Base-by-base conservation (phyloP, 2,329 filamentous ascomycete species). In the Fusarium vanettenii region DNA sequence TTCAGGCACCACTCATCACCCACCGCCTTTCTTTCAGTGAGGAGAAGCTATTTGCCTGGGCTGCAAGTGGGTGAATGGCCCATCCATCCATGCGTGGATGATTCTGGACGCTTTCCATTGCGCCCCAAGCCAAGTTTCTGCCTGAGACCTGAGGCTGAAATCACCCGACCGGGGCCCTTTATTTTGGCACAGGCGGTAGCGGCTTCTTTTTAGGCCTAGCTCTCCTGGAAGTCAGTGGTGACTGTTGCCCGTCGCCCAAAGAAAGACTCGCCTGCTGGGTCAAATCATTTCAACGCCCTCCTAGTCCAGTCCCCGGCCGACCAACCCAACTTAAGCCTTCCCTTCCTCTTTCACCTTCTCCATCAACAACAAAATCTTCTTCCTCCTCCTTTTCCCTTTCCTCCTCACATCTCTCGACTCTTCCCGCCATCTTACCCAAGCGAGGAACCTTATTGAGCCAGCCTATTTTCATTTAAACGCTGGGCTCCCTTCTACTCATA, bases 111-210 rank as follows among this genome's bases (percentile, higher is more conserved):
- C 37, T 39, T 29, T 52, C 27, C 31, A n/a, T 18, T 11, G n/a
- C 18, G 20, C 22, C 22, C 20, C n/a, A 29, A 6, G 35, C 35
- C 37, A 9, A 37, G 52, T 69, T 69, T 64, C 18, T 79, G 78
- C 78, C 78, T 79, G 73, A 79, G 78, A 76, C 78, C 78, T 79
- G 73, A 79, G 78, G 78, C 72, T 69, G 68, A 74, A 77, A 79
- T 72, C 65, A 72, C 56, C 20, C 64, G 48, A 69, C 60, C 27
- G 56, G 64, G 64, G 66, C 65, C 66, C 63, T 69, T 52, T 63
- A 70, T 69, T 69, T 69, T 60, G 56, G 45, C 64, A 73, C 22
- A 69, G 69, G 63, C 70, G 64, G 72, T 67, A 75, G 77, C 33
- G 74, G 66, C 45, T 77, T 75, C 71, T 73, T 67, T 78, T 76